These are phyloP conservation scores for Fusarium xyrophilum DNA, from an alignment of 2,329 filamentous ascomycete species.

Conservation along the genomic window DNA sequence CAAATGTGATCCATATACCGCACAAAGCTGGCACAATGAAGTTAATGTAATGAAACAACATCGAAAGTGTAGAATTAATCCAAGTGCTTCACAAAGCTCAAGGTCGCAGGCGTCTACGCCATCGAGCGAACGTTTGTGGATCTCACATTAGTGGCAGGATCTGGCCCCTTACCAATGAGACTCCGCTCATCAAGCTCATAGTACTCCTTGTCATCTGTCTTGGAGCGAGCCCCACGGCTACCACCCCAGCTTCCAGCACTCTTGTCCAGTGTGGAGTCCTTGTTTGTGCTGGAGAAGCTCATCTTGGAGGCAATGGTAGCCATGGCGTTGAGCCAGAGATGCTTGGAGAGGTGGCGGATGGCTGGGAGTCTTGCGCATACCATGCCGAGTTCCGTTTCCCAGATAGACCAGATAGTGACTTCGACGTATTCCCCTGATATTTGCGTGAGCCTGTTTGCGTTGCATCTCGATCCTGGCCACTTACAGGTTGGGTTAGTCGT, in stretches of 20 bases:
- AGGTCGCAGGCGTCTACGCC: neutral
- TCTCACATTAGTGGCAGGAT: neutral
- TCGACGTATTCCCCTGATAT: constrained; percentile 22
- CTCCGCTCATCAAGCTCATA: constrained; percentile 29
- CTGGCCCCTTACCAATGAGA: constrained; percentile 19
- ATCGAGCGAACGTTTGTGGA: neutral
- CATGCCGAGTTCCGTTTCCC: constrained; percentile 36
- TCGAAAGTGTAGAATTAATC: neutral
- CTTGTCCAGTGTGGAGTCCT: constrained; percentile 12
- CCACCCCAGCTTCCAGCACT: constrained; percentile 24
- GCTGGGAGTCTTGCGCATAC: constrained; percentile 32
- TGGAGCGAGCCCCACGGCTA: constrained; percentile 24
- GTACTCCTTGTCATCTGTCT: constrained; percentile 29
- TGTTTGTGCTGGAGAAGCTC: constrained; percentile 12
- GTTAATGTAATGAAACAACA: neutral
- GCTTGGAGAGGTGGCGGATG: constrained; percentile 33
- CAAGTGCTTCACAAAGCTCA: neutral
- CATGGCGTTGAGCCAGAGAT: constrained; percentile 33
- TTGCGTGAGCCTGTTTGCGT: neutral
- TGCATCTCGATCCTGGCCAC: neutral
- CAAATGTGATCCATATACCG: neutral
- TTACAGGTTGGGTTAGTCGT: constrained; percentile 30
- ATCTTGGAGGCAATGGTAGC: constrained; percentile 30
- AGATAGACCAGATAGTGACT: constrained; percentile 35
- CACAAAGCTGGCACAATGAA: neutral